phyloP scores from a whole-genome alignment of 306 rosid species.

The Sindora glabra region DNA sequence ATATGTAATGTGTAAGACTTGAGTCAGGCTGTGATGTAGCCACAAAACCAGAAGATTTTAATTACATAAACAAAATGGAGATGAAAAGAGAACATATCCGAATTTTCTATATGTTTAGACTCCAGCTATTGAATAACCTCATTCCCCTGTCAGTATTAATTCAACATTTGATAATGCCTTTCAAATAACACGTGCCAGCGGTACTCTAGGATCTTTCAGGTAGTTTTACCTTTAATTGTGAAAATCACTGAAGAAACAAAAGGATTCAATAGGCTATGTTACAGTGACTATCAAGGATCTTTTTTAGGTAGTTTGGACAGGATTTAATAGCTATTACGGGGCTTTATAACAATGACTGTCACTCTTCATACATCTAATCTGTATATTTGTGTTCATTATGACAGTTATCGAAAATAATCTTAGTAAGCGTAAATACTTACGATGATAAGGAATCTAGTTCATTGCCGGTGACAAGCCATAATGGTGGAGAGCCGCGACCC shows the following conservation, averaged over 20 bases:
- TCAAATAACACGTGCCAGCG: slow-evolving; percentile 1
- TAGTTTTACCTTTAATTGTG: background rate
- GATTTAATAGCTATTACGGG: background rate
- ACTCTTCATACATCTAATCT: background rate
- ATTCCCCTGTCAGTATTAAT: background rate
- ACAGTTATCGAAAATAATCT: background rate
- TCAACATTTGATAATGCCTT: background rate
- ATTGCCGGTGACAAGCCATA: slow-evolving; percentile 56
- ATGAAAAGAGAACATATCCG: background rate
- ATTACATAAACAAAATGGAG: background rate
- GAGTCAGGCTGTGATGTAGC: background rate
- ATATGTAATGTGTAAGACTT: background rate
- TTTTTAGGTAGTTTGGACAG: too few species aligned
- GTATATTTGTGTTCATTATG: background rate
- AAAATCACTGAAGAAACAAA: background rate
- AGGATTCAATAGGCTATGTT: background rate
- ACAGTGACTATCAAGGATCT: background rate
- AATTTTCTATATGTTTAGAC: background rate
- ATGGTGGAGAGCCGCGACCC: slow-evolving; percentile 63
- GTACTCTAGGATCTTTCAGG: background rate
- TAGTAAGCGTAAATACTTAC: slow-evolving; percentile 37
- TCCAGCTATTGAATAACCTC: background rate
- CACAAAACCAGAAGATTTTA: background rate
- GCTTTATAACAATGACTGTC: background rate
- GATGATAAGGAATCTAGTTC: slow-evolving; percentile 78